These are phyloP conservation scores for Colletotrichum australisinense DNA, from an alignment of 2,329 filamentous ascomycete species.

Conservation along the genomic window DNA sequence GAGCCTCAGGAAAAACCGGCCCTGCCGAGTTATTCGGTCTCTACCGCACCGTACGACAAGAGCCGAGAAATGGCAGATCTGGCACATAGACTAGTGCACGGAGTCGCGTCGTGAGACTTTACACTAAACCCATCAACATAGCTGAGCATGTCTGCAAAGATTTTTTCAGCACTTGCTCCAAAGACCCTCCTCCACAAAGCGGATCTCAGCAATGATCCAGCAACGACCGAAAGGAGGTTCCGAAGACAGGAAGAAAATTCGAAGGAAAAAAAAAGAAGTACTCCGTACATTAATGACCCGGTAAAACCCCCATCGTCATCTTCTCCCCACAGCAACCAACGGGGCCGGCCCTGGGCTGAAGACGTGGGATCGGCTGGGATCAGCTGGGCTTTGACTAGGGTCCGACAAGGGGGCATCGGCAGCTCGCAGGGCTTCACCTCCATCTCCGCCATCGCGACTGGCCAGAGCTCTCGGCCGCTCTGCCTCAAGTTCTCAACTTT, in stretches of 20 bases:
- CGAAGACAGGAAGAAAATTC: conserved; percentile 13
- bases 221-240: conserved; percentile 23
- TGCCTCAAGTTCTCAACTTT: conserved; percentile 16
- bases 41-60: conserved; percentile 7
- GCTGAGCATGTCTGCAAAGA: conserved; percentile 12
- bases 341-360: conserved; percentile 33
- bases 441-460: conserved; percentile 32
- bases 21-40: conserved; percentile 23
- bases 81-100: conserved; percentile 13
- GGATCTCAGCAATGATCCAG: conserved; percentile 24
- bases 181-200: conserved; percentile 18
- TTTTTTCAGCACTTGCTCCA: conserved; percentile 13
- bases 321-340: conserved; percentile 36
- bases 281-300: conserved; percentile 3
- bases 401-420: conserved; percentile 17
- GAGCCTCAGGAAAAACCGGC: conserved; percentile 19
- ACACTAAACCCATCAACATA: background rate
- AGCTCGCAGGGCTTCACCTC: conserved; percentile 32
- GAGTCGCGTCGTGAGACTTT: background rate
- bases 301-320: conserved; percentile 34
- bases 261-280: background rate
- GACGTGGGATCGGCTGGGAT: conserved; percentile 34
- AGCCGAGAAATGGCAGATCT: conserved; percentile 4
- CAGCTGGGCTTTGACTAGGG: conserved; percentile 21
- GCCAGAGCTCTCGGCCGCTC: conserved; percentile 32